These are phyloP conservation scores for Talaromyces nanjingensis DNA, from an alignment of 495 filamentous ascomycete species.

Conservation along the genomic window DNA sequence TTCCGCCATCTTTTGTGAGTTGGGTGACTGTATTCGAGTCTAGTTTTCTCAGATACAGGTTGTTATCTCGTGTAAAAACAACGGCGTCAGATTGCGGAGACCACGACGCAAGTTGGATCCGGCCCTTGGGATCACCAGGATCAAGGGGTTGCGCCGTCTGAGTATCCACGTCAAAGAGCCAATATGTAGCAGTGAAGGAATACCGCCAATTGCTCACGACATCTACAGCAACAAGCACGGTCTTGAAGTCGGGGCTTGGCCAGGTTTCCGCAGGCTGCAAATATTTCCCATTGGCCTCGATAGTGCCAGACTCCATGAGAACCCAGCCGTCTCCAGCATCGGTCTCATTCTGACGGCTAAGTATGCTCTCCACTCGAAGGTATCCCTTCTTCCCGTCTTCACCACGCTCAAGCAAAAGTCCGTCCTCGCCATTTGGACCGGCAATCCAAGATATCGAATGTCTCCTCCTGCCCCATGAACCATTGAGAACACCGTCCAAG, in stretches of 20 bases:
- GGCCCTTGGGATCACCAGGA: constrained; percentile 54
- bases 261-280: constrained; percentile 52
- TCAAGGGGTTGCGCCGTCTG: constrained; percentile 76
- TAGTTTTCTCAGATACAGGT: constrained; percentile 74
- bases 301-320: constrained; percentile 63
- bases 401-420: constrained; percentile 65
- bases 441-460: constrained; percentile 85
- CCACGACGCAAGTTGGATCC: constrained; percentile 84
- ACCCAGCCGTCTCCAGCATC: constrained; percentile 46
- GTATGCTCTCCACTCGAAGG: constrained; percentile 82
- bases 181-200: constrained; percentile 78
- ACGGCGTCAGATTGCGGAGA: constrained; percentile 80
- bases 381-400: constrained; percentile 55
- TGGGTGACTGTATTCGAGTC: constrained; percentile 51
- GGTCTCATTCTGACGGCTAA: constrained; percentile 42
- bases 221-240: constrained; percentile 72
- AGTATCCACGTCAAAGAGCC: constrained; percentile 85
- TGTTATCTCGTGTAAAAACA: constrained; percentile 80
- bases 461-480: constrained; percentile 59
- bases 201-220: constrained; percentile 75
- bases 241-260: constrained; percentile 78
- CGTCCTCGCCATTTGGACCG: constrained; percentile 79
- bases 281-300: constrained; percentile 47
- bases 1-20: constrained; percentile 81
- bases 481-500: constrained; percentile 68